Evolutionary conservation across 805 yeast species (phyloP).

Genomic region (Kodamaea restingae): DNA sequence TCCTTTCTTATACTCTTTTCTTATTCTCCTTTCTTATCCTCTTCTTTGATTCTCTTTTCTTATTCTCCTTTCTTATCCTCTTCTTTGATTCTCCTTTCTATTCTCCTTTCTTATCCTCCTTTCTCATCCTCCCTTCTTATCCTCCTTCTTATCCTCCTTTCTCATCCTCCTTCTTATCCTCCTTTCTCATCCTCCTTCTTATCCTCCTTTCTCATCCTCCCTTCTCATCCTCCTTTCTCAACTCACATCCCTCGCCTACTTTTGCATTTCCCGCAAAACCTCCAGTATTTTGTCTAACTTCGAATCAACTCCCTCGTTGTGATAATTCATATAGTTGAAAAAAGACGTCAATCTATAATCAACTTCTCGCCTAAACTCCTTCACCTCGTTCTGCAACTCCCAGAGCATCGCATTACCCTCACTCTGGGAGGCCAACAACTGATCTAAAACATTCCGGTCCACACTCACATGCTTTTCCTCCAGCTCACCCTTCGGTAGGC

Average conservation of each 20-base stretch:
- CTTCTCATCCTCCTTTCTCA: neutral
- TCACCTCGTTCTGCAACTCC: constrained; percentile 9
- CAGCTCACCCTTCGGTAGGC: neutral
- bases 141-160: too few species aligned
- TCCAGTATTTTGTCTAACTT: constrained; percentile 7
- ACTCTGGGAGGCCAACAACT: constrained; percentile 8
- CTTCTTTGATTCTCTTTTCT: neutral
- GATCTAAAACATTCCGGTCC: constrained; percentile 6
- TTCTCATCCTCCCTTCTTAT: too few species aligned
- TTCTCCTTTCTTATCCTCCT: neutral
- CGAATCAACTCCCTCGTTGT: constrained; percentile 6
- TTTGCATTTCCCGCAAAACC: neutral
- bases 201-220: neutral
- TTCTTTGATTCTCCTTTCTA: neutral
- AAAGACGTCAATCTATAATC: constrained; percentile 7
- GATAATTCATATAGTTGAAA: constrained; percentile 6
- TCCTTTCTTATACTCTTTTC: too few species aligned
- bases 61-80: neutral
- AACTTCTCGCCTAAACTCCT: constrained; percentile 8
- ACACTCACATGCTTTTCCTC: neutral
- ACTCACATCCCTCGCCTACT: too few species aligned
- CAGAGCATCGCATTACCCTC: constrained; percentile 2
- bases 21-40: neutral
- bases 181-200: too few species aligned
- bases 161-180: too few species aligned